These are phyloP conservation scores for Solanum corneliomulleri DNA, from an alignment of 257 asterid genomes.

Conservation along the genomic window DNA sequence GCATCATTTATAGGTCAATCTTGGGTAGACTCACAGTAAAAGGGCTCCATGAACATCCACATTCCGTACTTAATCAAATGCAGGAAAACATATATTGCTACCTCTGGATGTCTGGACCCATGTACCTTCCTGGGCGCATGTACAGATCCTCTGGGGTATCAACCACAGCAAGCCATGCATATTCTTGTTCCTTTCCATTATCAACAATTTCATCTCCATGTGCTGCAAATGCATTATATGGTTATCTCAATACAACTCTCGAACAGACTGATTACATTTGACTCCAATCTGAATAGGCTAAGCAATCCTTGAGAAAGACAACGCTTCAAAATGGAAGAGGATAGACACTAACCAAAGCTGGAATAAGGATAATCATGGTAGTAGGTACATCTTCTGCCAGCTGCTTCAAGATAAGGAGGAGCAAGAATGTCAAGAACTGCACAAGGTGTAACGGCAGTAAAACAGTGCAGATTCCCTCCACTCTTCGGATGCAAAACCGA, in stretches of 20 bases:
- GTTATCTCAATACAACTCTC: neutral
- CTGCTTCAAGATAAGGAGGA: slow-evolving; percentile 70
- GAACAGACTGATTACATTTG: neutral
- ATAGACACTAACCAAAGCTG: slow-evolving; percentile 47
- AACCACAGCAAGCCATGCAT: slow-evolving; percentile 75
- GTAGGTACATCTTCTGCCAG: slow-evolving; percentile 77
- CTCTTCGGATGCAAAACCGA: slow-evolving; percentile 63
- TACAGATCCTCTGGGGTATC: slow-evolving; percentile 66
- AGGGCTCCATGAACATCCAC: neutral
- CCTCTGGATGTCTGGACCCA: slow-evolving; percentile 47
- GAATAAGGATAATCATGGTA: slow-evolving; percentile 70
- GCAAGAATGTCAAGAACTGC: slow-evolving; percentile 94
- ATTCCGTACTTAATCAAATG: neutral
- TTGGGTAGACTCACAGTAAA: neutral
- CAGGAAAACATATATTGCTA: neutral
- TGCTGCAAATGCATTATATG: slow-evolving; percentile 21
- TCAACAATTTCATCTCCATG: slow-evolving; percentile 17
- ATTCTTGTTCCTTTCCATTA: slow-evolving; percentile 40
- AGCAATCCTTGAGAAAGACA: neutral
- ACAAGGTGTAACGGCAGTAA: slow-evolving; percentile 89
- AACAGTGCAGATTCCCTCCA: slow-evolving; percentile 90
- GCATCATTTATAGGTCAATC: neutral
- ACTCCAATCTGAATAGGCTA: neutral
- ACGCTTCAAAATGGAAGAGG: neutral
- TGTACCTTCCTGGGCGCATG: slow-evolving; percentile 54